Base-by-base conservation (phyloP, 129 eudicot species). In the Heracleum sosnowskyi region DNA sequence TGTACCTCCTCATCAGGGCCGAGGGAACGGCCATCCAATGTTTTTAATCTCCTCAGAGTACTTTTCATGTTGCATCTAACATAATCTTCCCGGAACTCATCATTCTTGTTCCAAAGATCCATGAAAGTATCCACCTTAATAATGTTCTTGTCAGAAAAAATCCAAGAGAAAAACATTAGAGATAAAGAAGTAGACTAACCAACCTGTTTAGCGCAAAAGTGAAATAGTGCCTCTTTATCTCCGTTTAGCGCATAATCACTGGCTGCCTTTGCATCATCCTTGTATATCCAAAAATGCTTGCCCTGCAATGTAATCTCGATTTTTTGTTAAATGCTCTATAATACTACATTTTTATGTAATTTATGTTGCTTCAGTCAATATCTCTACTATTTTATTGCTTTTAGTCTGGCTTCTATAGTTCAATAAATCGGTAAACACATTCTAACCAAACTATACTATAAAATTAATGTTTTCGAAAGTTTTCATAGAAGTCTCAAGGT, bases 31-130 rank as follows among this genome's bases (percentile, higher is more conserved):
- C 94, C 97, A 76, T 90, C 97, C 64, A 83, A 70, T 29, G 94
- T 83, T 75, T 91, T 86, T 24, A 88, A 84, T 89, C 97, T 87
- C 89, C 96, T 82, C 45, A 80, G 46, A 34, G 92, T 90, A 71
- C 90, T 91, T 80, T 88, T 84, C 69, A 37, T 75, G 86, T 91
- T 90, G 85, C 91, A 83, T 87, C 64, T 84, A 74, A 89, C 72
- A 64, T 92, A 95, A 31, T 91, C 96, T 26, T 87, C 78, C 18
- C 99, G 83, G 80, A 91, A 90, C 81, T 95, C 94, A 24, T 83
- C 87, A 78, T 90, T 78, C 47, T 76, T 87, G 83, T 88, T 95
- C 96, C 96, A 90, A 35, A 86, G 87, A 55, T 88, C 91, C 96
- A 91, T 95, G 62, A 90, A 47, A 44, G 73, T 76, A 73, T 92